Base-by-base conservation (phyloP, 371 early-diverging fungal species). In the Choanephora cucurbitarum region DNA sequence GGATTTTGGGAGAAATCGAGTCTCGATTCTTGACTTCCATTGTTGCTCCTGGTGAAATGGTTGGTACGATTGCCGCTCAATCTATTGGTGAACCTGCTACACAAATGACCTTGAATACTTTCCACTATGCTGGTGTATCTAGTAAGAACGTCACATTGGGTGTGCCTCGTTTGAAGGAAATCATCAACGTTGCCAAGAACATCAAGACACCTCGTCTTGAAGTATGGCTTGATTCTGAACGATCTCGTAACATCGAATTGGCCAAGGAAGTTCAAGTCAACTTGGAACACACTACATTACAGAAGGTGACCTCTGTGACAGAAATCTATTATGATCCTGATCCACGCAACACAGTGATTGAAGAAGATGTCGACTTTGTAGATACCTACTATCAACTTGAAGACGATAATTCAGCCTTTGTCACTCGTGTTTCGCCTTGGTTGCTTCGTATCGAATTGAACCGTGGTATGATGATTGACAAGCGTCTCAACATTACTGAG, bases 51-150 rank as follows among this genome's bases (percentile, higher is more conserved):
- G 97, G 97, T 48, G 99, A 99, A 83, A 99, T 99, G 99, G 97
- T 99, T 28, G 99, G 99, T 34, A 97, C 97, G 10, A 82, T 99
- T 60, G 99, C 99, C 37, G 99, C 99, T 13, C 99, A 99, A 77
- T 96, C 97, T 43, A 98, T 99, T 79, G 99, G 99, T 75, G 99
- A 99, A 75, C 99, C 99, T 48, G 99, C 99, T 18, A 99, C 99
- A 17, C 99, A 99, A 71, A 99, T 99, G 99, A 99, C 99, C 21
- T 77, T 99, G 58, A 99, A 99, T 74, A 99, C 99, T 52, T 99
- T 99, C 93, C 99, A 99, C 81, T 91, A 90, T 77, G 99, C 99
- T 60, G 99, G 99, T 89, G 99, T 99, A 46, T 87, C 94, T 37
- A 90, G 91, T 63, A 95, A 96, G 79, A 97, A 96, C 67, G 98